Evolutionary conservation across 192 early-diverging fungal genomes (phyloP), one percentile per base, ranked within the genome.

Genomic region (Gamsiella multidivaricata): DNA sequence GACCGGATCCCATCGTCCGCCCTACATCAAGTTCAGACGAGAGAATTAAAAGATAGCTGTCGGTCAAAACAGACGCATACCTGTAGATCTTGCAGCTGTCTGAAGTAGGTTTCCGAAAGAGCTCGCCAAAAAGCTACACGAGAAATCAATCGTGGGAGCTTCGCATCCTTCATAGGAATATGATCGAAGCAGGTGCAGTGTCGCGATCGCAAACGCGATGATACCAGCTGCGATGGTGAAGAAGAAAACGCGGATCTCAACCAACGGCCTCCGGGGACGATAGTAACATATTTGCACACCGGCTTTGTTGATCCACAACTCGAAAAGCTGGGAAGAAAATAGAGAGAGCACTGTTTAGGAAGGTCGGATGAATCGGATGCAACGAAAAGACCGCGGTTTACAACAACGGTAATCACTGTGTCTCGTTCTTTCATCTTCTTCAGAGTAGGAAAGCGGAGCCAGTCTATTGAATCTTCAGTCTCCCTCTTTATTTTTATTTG

Each of bases 1-100:
- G 20, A 70, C 41, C 20, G 69, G 60, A 47, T 70, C 69, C 36
- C 62, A 70, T 18, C 49, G 53, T 25, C 69, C 69, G 7, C 69
- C 69, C 69, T 70, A 55, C 39, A 18, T 18, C 4, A n/a, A 46
- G 9, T 9, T 39, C 37, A n/a, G n/a, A n/a, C n/a, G 5, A 18
- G 22, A 62, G 39, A 41, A 41, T 10, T 2, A 11, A 42, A 42
- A 42, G 18, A 42, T 18, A 15, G 18, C 12, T 42, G 18, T 11
- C 12, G 0, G 1, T 12, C 37, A 39, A 39, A 39, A 12, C 5
- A 39, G 12, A 12, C 5, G 37, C 37, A 12, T 39, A 5, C 37
- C 37, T 39, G 15, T 22, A 31, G 54, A 31, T 20, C 1, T 22
- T 37, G 18, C 36, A 6, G 54, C 5, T 37, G 34, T 37, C 26